Conservation (phyloP, 108 stramenopile species). For the Pseudonitzschia delicatissima region DNA sequence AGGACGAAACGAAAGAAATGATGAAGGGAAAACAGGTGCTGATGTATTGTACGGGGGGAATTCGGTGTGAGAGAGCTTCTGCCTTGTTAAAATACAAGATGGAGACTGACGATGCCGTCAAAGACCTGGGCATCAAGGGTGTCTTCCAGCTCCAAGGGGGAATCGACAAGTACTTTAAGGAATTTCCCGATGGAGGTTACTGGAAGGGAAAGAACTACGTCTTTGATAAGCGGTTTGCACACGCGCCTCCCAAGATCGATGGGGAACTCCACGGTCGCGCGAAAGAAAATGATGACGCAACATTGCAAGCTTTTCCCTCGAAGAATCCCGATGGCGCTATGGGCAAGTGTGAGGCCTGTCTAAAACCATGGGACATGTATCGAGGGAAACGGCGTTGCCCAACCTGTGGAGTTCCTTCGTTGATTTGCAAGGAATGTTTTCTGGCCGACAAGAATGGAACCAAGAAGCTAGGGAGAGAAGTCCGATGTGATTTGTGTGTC, state of each 20-base stretch:
- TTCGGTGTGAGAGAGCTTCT: conserved; percentile 87
- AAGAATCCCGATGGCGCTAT: conserved; percentile 21
- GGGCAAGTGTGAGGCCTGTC: conserved; percentile 82
- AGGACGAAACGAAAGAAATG: conserved; percentile 69
- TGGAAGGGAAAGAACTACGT: conserved; percentile 86
- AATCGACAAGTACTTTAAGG: conserved; percentile 80
- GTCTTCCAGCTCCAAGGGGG: conserved; percentile 90
- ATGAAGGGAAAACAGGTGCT: conserved; percentile 83
- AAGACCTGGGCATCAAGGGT: conserved; percentile 66
- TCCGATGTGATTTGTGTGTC: conserved; percentile 68
- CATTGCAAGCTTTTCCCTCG: neutral
- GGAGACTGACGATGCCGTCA: conserved; percentile 61
- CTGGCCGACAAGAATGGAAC: conserved; percentile 36
- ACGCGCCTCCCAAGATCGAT: conserved; percentile 67
- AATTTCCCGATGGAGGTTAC: conserved; percentile 83
- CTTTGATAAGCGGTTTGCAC: conserved; percentile 90
- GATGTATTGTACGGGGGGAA: conserved; percentile 88
- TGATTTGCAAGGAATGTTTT: conserved; percentile 80
- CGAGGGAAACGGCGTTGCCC: conserved; percentile 88
- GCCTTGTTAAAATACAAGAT: conserved; percentile 82
- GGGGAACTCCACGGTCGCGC: conserved; percentile 41
- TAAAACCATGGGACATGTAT: conserved; percentile 88
- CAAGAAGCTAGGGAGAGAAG: conserved; percentile 35
- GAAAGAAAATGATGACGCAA: conserved; percentile 13
- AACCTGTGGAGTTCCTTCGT: conserved; percentile 85